phyloP scores from a whole-genome alignment of 2,329 filamentous ascomycete genomes.

The Sarocladium oryzae region DNA sequence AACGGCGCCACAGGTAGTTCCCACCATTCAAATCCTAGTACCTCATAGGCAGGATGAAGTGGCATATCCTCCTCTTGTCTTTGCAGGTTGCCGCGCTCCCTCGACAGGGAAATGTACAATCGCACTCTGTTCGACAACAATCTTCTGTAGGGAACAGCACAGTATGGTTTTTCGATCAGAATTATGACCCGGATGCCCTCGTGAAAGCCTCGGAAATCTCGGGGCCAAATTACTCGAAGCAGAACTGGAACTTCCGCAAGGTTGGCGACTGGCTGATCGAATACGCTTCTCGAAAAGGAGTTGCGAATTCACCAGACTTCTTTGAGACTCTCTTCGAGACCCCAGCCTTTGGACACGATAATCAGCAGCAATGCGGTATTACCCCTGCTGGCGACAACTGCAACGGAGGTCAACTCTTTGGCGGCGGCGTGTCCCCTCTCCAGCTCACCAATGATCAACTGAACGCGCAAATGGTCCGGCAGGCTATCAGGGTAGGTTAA shows the following conservation, averaged over 20 bases:
- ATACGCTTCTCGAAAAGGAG: not conserved
- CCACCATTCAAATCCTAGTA: not conserved
- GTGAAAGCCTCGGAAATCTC: not conserved
- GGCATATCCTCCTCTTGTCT: not conserved
- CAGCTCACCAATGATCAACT: not conserved
- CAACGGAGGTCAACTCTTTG: not conserved
- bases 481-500: not conserved
- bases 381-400: not conserved
- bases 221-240: not conserved
- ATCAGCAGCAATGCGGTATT: not conserved
- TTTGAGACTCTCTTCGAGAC: not conserved
- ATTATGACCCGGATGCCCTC: not conserved
- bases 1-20: not conserved
- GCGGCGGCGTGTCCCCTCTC: not conserved
- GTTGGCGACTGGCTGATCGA: not conserved
- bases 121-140: not conserved
- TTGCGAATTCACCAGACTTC: not conserved
- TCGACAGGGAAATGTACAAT: not conserved
- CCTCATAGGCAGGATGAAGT: not conserved
- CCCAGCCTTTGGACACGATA: not conserved
- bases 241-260: slow-evolving; percentile 1
- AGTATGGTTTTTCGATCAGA: not conserved
- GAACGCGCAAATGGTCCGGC: not conserved
- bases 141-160: not conserved
- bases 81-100: not conserved